Evolutionary conservation across 176 grass and related monocot genomes (phyloP).

Genomic region (Triticum aestivum): DNA sequence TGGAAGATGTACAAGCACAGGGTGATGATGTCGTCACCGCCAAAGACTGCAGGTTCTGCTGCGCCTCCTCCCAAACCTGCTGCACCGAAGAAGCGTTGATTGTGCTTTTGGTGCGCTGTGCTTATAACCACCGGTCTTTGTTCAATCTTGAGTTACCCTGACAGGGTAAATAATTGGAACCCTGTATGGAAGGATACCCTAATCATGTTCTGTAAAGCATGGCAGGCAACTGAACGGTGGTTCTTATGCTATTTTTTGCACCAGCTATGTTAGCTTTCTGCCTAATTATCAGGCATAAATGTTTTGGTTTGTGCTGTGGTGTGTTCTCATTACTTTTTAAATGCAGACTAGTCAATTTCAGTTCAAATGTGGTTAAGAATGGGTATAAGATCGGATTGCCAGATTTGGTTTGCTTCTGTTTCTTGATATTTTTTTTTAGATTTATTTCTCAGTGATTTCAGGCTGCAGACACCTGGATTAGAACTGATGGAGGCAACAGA

Average conservation of each 20-base stretch:
- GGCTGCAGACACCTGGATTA: constrained; percentile 46
- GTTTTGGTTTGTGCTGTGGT: not conserved
- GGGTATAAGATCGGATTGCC: not conserved
- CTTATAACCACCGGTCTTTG: not conserved
- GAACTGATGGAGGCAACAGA: constrained; percentile 58
- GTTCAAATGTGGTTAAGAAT: not conserved
- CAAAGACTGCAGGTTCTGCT: not conserved
- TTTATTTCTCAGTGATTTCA: not conserved
- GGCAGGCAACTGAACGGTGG: not conserved
- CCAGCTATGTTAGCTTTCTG: not conserved
- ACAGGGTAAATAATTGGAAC: not conserved
- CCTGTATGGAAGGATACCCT: not conserved
- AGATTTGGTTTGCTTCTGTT: not conserved
- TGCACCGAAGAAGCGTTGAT: not conserved
- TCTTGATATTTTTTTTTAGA: not conserved
- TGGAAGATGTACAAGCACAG: constrained; percentile 57
- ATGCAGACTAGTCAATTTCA: not conserved
- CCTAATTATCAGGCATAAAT: not conserved
- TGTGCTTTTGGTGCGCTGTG: not conserved
- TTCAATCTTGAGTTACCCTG: not conserved
- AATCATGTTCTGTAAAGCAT: not conserved
- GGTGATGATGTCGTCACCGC: not conserved
- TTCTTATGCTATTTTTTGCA: not conserved
- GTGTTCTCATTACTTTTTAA: not conserved
- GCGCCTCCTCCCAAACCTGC: not conserved